Conservation (phyloP, 495 filamentous ascomycete species). For the Neurospora sublineolata region DNA sequence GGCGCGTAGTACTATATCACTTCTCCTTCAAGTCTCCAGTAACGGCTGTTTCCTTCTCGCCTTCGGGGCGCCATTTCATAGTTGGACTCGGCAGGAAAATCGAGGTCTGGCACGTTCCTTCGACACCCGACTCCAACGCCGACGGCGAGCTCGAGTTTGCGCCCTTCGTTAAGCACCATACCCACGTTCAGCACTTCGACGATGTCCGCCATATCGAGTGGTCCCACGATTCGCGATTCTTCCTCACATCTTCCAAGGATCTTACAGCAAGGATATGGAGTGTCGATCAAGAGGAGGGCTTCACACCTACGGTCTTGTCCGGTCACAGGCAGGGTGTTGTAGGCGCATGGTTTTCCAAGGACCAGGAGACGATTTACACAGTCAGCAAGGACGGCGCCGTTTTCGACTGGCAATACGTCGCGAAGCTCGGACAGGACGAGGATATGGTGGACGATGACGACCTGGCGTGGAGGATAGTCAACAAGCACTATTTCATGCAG, state of each 20-base stretch:
- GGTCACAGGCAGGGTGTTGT: constrained; percentile 82
- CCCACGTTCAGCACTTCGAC: constrained; percentile 82
- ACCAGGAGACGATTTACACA: constrained; percentile 63
- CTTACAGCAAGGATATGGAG: constrained; percentile 93
- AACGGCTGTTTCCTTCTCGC: constrained; percentile 80
- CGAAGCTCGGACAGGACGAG: constrained; percentile 44
- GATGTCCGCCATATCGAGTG: constrained; percentile 74
- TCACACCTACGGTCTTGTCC: constrained; percentile 75
- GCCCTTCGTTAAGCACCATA: constrained; percentile 79
- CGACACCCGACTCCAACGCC: constrained; percentile 60
- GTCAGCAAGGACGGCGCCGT: constrained; percentile 47
- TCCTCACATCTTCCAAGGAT: constrained; percentile 83
- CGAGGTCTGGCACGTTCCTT: constrained; percentile 92
- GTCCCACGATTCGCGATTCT: constrained; percentile 91
- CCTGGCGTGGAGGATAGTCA: constrained; percentile 71
- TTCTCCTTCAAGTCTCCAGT: constrained; percentile 84
- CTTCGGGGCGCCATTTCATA: constrained; percentile 80
- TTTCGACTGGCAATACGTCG: constrained; percentile 56
- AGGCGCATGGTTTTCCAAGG: constrained; percentile 82
- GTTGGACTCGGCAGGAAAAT: constrained; percentile 73
- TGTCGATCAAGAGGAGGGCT: constrained; percentile 72
- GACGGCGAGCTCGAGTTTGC: constrained; percentile 88
- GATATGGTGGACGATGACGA: constrained; percentile 47
- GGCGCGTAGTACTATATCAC: constrained; percentile 76
- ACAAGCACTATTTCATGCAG: constrained; percentile 87